These are phyloP conservation scores for Paraglomus brasilianum DNA, from an alignment of 192 early-diverging fungal genomes.

Conservation along the genomic window DNA sequence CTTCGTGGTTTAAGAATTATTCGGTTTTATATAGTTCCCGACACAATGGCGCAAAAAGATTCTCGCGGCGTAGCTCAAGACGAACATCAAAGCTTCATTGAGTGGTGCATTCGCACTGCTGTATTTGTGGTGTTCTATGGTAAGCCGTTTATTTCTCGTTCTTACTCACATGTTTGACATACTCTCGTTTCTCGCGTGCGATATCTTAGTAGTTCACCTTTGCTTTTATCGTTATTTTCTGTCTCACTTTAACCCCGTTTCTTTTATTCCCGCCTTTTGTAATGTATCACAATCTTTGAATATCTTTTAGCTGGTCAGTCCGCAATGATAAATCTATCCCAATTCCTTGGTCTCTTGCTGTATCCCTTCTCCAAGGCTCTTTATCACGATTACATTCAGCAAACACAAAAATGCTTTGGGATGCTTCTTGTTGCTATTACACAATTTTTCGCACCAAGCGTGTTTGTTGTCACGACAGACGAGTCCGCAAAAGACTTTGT, in stretches of 20 bases:
- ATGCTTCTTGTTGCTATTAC: slow-evolving; percentile 48
- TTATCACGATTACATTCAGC: slow-evolving; percentile 40
- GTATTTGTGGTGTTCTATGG: slow-evolving; percentile 13
- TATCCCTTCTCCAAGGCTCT: slow-evolving; percentile 29
- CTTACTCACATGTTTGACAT: too few species aligned
- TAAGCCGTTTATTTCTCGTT: too few species aligned
- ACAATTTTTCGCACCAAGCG: slow-evolving; percentile 52
- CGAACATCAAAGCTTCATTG: neutral
- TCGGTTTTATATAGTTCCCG: too few species aligned
- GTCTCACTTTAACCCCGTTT: too few species aligned
- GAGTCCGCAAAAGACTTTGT: slow-evolving; percentile 36
- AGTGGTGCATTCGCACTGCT: neutral
- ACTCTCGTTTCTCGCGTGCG: too few species aligned
- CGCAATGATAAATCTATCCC: slow-evolving; percentile 32
- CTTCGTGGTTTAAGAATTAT: too few species aligned
- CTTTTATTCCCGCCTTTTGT: too few species aligned
- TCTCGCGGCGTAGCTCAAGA: too few species aligned
- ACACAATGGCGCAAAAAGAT: too few species aligned
- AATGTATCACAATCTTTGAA: neutral
- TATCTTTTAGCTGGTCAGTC: slow-evolving; percentile 13
- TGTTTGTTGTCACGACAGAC: slow-evolving; percentile 49
- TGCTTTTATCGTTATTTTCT: too few species aligned
- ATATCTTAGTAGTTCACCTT: too few species aligned
- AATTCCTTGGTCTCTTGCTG: slow-evolving; percentile 32
- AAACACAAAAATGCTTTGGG: slow-evolving; percentile 43